Percentiles rank a stretch among this genome's conserved stretches.
Conservation (phyloP, 257 asterid genomes). For the Fraxinus cuspidata region DNA sequence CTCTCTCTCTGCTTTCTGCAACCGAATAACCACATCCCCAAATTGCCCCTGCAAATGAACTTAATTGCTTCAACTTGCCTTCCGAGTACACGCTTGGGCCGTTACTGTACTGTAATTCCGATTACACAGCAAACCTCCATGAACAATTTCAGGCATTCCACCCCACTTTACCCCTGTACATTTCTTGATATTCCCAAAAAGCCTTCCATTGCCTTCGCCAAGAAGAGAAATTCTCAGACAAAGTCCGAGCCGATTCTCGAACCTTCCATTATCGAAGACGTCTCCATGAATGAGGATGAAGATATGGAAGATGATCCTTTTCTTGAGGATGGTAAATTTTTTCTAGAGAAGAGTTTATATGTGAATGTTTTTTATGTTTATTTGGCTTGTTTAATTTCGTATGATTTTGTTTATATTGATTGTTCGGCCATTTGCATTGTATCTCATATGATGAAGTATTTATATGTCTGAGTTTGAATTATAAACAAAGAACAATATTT, state of each 20-base stretch:
- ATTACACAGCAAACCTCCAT: conserved; percentile 26
- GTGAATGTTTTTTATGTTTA: neutral
- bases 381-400: neutral
- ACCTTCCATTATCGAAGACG: conserved; percentile 51
- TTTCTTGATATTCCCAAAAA: conserved; percentile 20
- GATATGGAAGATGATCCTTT: conserved; percentile 39
- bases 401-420: neutral
- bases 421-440: neutral
- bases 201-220: conserved; percentile 36
- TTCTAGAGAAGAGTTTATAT: neutral
- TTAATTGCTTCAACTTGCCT: conserved; percentile 24
- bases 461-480: neutral
- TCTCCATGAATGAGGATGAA: conserved; percentile 35
- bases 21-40: neutral
- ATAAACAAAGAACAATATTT: neutral
- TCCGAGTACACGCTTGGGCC: conserved; percentile 11
- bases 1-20: neutral
- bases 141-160: conserved; percentile 9
- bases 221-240: conserved; percentile 42
- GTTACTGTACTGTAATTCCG: conserved; percentile 16
- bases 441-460: neutral
- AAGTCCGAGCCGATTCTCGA: conserved; percentile 53
- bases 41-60: conserved; percentile 27
- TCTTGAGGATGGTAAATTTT: conserved; percentile 49
- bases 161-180: conserved; percentile 33